Evolutionary conservation across 306 rosid genomes (phyloP), one percentile per base, ranked within the genome.

Genomic region (Cicer arietinum): DNA sequence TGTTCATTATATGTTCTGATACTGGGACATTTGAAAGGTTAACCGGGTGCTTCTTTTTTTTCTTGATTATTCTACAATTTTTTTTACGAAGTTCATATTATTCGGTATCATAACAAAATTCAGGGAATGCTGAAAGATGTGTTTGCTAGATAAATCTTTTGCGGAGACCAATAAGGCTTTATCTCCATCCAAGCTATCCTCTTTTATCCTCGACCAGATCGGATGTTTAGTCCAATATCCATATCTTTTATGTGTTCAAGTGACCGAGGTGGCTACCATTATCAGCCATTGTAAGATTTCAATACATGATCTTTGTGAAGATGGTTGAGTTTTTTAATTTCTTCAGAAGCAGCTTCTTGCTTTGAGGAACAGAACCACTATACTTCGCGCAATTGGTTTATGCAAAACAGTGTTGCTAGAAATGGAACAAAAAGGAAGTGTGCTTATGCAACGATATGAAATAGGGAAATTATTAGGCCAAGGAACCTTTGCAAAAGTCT

Each of bases 91-190:
- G 42, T 50, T 10, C 48, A 12, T 54, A 56, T 41, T 79, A 63
- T 41, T 56, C 51, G 30, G 67, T 67, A 1, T 68, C 77, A 72
- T 64, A 77, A 63, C 80, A 81, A 84, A 79, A 22, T 48, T 62
- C 67, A 69, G 95, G 97, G 97, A 91, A 94, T 94, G 98, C 97
- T 82, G 98, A 85, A 94, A 91, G 90, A 94, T 94, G 98, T 89
- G 96, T 87, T 80, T 94, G 74, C 58, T 67, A 63, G 88, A 82
- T 41, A 73, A 84, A 77, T 84, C 86, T 64, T 65, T 86, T 64
- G 68, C 69, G 22, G 79, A 80, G 65, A 72, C 71, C 77, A 77
- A 81, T 51, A 84, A 74, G 78, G 64, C 60, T 48, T 57, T 71
- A 51, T 80, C 79, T 86, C 79, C 57, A 30, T 71, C 18, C 61